Evolutionary conservation across 139 green algal species (phyloP), one percentile per base, ranked within the genome.

Genomic region (Diplosphaera chodatii): DNA sequence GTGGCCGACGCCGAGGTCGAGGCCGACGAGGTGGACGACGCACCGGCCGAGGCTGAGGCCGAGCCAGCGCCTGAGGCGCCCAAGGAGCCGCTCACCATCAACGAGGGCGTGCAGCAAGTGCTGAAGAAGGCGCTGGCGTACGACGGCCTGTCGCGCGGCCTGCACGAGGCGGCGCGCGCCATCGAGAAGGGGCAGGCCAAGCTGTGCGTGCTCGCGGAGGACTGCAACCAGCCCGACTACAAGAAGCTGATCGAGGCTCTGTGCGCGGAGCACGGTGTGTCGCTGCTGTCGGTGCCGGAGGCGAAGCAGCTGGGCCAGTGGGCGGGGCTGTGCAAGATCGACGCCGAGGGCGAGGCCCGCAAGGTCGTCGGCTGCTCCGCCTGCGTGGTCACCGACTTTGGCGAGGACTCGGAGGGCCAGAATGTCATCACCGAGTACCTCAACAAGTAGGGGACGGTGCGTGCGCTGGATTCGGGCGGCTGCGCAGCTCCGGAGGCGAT

Each of bases 221-320:
- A 99, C 90, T 98, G 94, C 91, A 93, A 98, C 88, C 90, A 99
- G 85, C 88, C 93, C 68, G 94, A 98, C 85, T 99, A 98, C 90
- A 97, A 94, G 82, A 99, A 99, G 91, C 92, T 99, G 59, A 95
- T 99, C 29, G 89, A 98, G 89, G 96, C 91, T 0, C 91, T 99
- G 67, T 99, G 95, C 86, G 82, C 89, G 41, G 96, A 99, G 92
- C 88, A 98, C 76, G 91, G 91, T 74, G 93, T 99, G 18, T 91
- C 91, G 89, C 85, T 99, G 64, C 94, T 99, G 74, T 89, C 84
- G 33, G 92, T 98, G 55, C 89, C 90, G n/a, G 85, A 91, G 68
- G 66, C 71, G 75, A 94, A 97, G 92, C 85, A 93, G 80, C 91
- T 99, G 67, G 93, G 93, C 74, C 87, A 97, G 83, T 96, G 88